Evolutionary conservation across 768 basidiomycete species (phyloP).

Genomic region (Leucogyrophana mollusca): DNA sequence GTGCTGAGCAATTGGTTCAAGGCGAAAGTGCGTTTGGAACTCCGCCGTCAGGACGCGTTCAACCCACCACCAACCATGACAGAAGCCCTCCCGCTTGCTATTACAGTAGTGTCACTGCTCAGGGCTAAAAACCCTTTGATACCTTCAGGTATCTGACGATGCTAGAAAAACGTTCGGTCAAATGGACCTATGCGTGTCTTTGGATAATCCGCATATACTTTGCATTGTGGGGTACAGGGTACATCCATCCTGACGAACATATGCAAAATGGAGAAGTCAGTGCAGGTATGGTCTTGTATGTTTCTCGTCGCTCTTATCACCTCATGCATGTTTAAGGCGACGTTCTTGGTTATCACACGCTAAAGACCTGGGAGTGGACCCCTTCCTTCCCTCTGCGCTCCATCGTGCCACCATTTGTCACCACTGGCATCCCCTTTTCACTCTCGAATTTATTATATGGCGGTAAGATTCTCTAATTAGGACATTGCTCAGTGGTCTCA

Average conservation of each 20-base stretch:
- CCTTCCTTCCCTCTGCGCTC: conserved; percentile 34
- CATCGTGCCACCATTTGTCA: conserved; percentile 28
- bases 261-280: conserved; percentile 40
- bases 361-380: conserved; percentile 39
- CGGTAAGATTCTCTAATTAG: conserved; percentile 18
- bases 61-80: too few relatives aligned
- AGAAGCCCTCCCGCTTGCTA: too few relatives aligned
- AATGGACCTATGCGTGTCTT: conserved; percentile 17
- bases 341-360: conserved; percentile 24
- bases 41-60: conserved; percentile 15
- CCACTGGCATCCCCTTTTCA: conserved; percentile 32
- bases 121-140: too few relatives aligned
- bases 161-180: conserved; percentile 13
- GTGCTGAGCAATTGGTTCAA: neutral
- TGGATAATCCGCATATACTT: conserved; percentile 27
- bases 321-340: conserved; percentile 17
- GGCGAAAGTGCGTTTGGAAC: conserved; percentile 24
- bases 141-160: conserved; percentile 6
- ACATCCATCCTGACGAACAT: conserved; percentile 42
- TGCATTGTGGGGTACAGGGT: conserved; percentile 33
- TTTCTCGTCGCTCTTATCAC: conserved; percentile 6
- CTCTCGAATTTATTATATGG: conserved; percentile 12
- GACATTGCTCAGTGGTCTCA: too few relatives aligned
- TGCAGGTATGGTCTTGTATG: conserved; percentile 26
- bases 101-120: too few relatives aligned